Evolutionary conservation across 371 early-diverging fungal genomes (phyloP).

Genomic region (Neoconidiobolus thromboides): DNA sequence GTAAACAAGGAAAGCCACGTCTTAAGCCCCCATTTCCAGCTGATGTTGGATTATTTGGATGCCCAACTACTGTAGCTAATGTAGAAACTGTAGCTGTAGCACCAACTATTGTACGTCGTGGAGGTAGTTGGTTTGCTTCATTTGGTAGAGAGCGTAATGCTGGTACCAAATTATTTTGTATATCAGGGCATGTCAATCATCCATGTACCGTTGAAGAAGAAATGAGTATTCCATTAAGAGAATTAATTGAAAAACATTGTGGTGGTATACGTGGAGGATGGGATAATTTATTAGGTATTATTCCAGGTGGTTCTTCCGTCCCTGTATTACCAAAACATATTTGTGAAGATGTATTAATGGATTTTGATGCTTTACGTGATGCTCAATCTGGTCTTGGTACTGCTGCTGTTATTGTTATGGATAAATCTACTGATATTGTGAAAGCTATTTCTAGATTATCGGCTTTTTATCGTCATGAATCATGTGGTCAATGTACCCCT

Average conservation of each 20-base stretch:
- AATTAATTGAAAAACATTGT: conserved; percentile 88
- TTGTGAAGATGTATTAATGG: conserved; percentile 90
- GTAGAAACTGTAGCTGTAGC: conserved; percentile 97
- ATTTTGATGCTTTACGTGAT: conserved; percentile 92
- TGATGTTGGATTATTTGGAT: conserved; percentile 93
- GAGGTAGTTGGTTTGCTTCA: conserved; percentile 85
- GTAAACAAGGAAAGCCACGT: conserved; percentile 95
- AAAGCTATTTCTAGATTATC: conserved; percentile 77
- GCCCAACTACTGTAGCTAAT: conserved; percentile 95
- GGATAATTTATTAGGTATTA: conserved; percentile 93
- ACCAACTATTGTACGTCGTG: conserved; percentile 84
- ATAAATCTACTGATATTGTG: conserved; percentile 87
- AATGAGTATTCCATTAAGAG: conserved; percentile 89
- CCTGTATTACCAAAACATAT: conserved; percentile 75
- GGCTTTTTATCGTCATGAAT: conserved; percentile 91
- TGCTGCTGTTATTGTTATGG: conserved; percentile 94
- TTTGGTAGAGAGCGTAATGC: conserved; percentile 85
- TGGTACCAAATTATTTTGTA: conserved; percentile 94
- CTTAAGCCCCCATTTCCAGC: conserved; percentile 98
- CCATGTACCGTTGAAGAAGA: conserved; percentile 96
- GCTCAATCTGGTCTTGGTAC: conserved; percentile 87
- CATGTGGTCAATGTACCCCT: conserved; percentile 96
- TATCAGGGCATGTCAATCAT: conserved; percentile 92
- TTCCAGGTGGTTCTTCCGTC: conserved; percentile 94
- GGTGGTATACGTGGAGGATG: conserved; percentile 97